Conservation (phyloP, 2,329 filamentous ascomycete species). For the Aspergillus ruber region DNA sequence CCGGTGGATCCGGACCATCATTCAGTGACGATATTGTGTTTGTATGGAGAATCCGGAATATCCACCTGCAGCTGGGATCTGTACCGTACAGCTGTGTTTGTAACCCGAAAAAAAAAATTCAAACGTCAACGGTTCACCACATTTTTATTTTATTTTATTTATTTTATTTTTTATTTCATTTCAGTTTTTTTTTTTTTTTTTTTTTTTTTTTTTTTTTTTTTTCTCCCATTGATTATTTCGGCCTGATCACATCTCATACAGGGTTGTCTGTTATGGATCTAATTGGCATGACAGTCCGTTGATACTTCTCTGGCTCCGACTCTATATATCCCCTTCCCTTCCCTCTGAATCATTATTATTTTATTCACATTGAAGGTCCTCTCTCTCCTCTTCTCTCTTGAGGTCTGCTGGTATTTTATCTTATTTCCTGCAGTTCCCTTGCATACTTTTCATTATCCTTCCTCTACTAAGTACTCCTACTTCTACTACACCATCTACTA, state of each 20-base stretch:
- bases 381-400: constrained; percentile 21
- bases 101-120: neutral
- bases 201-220: constrained; percentile 8
- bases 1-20: neutral
- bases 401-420: constrained; percentile 1
- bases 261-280: neutral
- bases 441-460: neutral
- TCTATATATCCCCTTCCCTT: neutral
- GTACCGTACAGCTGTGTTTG: neutral
- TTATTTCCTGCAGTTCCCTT: neutral
- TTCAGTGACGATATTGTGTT: neutral
- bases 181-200: constrained; percentile 6
- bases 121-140: too few relatives aligned
- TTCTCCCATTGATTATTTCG: constrained; percentile 10
- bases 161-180: constrained; percentile 12
- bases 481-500: too few relatives aligned
- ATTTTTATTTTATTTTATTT: constrained; percentile 6
- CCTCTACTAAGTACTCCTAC: too few relatives aligned
- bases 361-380: neutral
- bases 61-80: neutral
- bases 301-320: too few relatives aligned
- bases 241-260: neutral
- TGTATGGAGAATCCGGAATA: neutral
- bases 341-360: constrained; percentile 1
- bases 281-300: neutral